Base-by-base conservation (phyloP, 495 filamentous ascomycete species). In the Penicillium maclennaniae region DNA sequence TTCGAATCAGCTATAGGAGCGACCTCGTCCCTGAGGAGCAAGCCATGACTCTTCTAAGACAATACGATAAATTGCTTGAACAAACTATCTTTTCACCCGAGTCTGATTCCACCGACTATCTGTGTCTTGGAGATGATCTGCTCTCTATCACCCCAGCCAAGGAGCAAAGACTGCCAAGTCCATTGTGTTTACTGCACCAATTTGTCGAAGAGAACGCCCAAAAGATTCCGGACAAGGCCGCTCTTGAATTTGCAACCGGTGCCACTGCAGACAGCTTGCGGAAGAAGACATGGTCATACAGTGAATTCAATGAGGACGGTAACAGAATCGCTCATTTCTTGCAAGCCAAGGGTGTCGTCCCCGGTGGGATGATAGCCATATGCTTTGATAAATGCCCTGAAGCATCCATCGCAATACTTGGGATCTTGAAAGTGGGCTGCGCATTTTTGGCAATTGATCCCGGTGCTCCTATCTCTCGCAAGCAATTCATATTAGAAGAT, bases 401-500 rank as follows among this genome's bases (percentile, higher is more conserved):
- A 15, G 72, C 70, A 8, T 79, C 73, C 45, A 63, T 73, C 5
- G 60, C 73, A 15, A 72, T 76, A 16, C 51, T 76, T 25, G 75
- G 70, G 28, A 76, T 79, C 21, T 58, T 77, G 47, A 73, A 71
- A 44, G 68, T 73, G 21, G 92, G 91, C 0, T 92, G 87, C 60
- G 80, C 83, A 1, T 97, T 91, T 69, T 74, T 96, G 17, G 89
- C 91, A 0, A 75, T 79, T 48, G 75, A 71, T 44, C 73, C 76
- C 17, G 59, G 63, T 15, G 65, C 76, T 41, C 75, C 75, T 6
- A 61, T 62, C 5, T 71, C 75, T 25, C 72, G 75, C 1, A 77
- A 75, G 51, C 57, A 66, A 12, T 77, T 76, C 45, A 63, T 79
- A 42, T 28, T 74, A 20, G 60, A 73, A 36, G 75, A 79, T 56